phyloP scores from a whole-genome alignment of 108 stramenopile genomes.

The Nitzschia sp. region DNA sequence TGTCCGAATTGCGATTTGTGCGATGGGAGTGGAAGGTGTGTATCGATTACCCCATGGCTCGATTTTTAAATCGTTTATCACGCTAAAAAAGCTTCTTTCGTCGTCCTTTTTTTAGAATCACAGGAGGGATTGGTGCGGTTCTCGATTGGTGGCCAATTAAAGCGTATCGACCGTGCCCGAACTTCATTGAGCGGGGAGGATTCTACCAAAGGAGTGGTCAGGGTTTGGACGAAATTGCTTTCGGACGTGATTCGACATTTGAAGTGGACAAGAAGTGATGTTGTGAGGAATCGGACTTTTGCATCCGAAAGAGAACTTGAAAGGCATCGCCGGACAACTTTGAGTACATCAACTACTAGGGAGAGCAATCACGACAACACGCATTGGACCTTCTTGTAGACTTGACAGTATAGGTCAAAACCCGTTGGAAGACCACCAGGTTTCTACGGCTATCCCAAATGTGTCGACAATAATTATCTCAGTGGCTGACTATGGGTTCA shows the following conservation, averaged over 20 bases:
- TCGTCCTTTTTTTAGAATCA: too few species aligned
- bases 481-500: too few species aligned
- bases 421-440: too few species aligned
- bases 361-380: too few species aligned
- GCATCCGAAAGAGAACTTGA: too few species aligned
- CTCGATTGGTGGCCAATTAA: constrained; percentile 89
- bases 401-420: too few species aligned
- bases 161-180: constrained; percentile 88
- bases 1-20: constrained; percentile 84
- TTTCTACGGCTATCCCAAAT: too few species aligned
- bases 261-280: not conserved
- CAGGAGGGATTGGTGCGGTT: constrained; percentile 77
- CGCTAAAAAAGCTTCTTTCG: not conserved
- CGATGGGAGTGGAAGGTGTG: constrained; percentile 82
- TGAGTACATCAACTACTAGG: too few species aligned
- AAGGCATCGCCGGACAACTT: too few species aligned
- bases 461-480: too few species aligned
- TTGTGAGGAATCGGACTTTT: too few species aligned
- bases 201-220: constrained; percentile 71
- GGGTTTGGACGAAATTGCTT: constrained; percentile 85
- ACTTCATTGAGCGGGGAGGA: constrained; percentile 79
- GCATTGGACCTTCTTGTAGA: too few species aligned
- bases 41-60: not conserved
- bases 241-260: constrained; percentile 71
- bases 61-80: not conserved